Evolutionary conservation across 495 filamentous ascomycete species (phyloP).

Genomic region (Hyaloscypha finlandica): DNA sequence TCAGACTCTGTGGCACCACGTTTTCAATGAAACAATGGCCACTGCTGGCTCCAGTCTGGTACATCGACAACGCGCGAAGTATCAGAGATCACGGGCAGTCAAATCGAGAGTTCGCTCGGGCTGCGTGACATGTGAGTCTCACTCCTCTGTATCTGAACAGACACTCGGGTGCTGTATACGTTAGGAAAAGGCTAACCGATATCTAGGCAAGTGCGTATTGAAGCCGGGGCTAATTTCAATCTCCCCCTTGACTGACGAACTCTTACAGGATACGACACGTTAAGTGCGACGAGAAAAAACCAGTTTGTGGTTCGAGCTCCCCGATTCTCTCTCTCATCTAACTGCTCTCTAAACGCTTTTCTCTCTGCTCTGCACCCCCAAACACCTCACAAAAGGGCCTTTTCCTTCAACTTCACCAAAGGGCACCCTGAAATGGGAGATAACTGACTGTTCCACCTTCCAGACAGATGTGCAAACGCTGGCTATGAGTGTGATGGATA

Average conservation of each 20-base stretch:
- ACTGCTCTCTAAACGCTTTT: not conserved
- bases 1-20: not conserved
- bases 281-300: not conserved
- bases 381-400: not conserved
- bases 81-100: not conserved
- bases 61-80: not conserved
- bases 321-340: not conserved
- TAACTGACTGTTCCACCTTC: not conserved
- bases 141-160: not conserved
- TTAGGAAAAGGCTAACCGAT: not conserved
- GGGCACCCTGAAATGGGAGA: not conserved
- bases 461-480: not conserved
- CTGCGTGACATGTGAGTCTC: not conserved
- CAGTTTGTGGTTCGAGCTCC: not conserved
- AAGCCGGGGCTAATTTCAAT: not conserved
- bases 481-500: not conserved
- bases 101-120: not conserved
- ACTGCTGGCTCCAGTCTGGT: not conserved
- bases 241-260: not conserved
- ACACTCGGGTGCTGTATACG: not conserved
- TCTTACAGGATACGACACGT: not conserved
- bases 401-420: not conserved
- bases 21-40: not conserved
- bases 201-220: not conserved
- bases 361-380: not conserved